Conservation (phyloP, 2,329 filamentous ascomycete species). For the Setomelanomma holmii region DNA sequence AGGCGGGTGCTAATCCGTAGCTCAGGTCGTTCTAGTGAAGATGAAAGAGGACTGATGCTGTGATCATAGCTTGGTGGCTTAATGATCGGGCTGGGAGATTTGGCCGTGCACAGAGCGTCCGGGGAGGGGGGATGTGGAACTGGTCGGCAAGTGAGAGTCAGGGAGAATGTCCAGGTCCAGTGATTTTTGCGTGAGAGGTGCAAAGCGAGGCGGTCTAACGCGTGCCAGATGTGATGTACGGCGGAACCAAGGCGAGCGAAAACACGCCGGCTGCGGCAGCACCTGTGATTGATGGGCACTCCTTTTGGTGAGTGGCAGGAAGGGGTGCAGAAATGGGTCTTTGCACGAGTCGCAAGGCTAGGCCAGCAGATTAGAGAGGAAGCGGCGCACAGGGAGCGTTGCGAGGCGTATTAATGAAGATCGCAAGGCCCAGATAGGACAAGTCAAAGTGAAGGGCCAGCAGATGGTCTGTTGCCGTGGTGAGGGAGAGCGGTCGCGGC, state of each 20-base stretch:
- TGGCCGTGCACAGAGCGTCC: constrained; percentile 44
- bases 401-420: constrained; percentile 46
- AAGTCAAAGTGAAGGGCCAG: constrained; percentile 38
- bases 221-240: constrained; percentile 31
- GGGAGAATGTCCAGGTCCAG: constrained; percentile 31
- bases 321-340: constrained; percentile 39
- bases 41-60: constrained; percentile 47
- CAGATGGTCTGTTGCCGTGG: constrained; percentile 48
- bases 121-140: constrained; percentile 46
- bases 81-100: constrained; percentile 46
- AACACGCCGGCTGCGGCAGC: constrained; percentile 24
- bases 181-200: constrained; percentile 15
- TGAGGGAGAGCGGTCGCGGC: constrained; percentile 47
- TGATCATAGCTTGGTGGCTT: constrained; percentile 50
- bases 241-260: constrained; percentile 26
- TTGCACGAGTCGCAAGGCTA: constrained; percentile 48
- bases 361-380: constrained; percentile 48
- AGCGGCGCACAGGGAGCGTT: constrained; percentile 37
- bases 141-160: constrained; percentile 23
- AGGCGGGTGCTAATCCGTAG: constrained; percentile 50
- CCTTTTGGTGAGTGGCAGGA: constrained; percentile 33
- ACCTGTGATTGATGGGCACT: constrained; percentile 40
- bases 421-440: constrained; percentile 36
- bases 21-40: constrained; percentile 49
- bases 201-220: constrained; percentile 31